Evolutionary conservation across 805 yeast genomes (phyloP), one percentile per base, ranked within the genome.

Genomic region (Ascoidea tarda): DNA sequence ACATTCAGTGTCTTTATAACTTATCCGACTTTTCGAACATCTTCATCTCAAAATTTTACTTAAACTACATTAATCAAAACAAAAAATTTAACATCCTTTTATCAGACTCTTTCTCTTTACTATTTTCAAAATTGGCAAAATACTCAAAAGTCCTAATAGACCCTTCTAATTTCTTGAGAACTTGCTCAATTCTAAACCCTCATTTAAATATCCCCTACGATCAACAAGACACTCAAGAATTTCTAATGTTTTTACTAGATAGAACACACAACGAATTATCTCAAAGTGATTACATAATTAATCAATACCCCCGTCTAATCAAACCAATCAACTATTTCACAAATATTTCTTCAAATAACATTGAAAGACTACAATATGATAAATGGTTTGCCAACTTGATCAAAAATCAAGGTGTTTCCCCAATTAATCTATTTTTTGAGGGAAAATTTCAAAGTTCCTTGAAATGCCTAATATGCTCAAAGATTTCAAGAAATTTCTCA

Each of bases 171-270:
- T 84, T 85, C 59, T 69, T 84, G 47, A 72, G 80, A 49, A 64
- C 70, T 1, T 68, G 82, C 50, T 65, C 77, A 28, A 55, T 66
- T 5, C 60, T 83, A 28, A 78, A 83, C 57, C 89, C 89, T 0
- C 87, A 82, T 59, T 73, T 84, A 52, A 69, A 71, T 57, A 82
- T 85, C 10, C 91, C 91, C 0, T 65, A 74, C 58, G 87, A 83
- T 59, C 95, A 86, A 60, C 93, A 86, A 61, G 95, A 86, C 63
- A 82, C 90, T 1, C 88, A 85, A 52, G 93, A 86, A 59, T 84
- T 84, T 60, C 65, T 86, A 48, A 71, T 84, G 62, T 78, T 84
- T 55, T 57, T 84, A 8, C 66, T 85, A 57, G 90, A 82, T 60
- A 72, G 79, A 56, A 63, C 86, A 10, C 91, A 86, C 62, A 81